A percentile compares a stretch with the other conserved stretches of the same genome.
phyloP scores from a whole-genome alignment of 2,329 filamentous ascomycete species.

The Botrytis sinoallii region DNA sequence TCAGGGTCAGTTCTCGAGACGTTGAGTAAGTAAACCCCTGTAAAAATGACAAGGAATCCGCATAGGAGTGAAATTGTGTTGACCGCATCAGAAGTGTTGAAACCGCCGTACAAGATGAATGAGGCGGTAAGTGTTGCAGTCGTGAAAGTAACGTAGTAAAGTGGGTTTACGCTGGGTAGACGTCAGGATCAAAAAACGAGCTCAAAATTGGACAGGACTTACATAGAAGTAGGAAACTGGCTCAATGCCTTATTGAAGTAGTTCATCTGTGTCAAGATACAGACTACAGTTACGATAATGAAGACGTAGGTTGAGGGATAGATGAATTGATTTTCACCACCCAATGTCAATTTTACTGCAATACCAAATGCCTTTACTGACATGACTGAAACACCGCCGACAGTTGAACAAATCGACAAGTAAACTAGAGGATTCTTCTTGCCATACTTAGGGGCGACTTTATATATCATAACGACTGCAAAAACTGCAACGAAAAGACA shows the following conservation, averaged over 20 bases:
- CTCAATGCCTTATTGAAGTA: constrained; percentile 99
- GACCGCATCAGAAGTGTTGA: constrained; percentile 89
- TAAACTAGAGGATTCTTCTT: constrained; percentile 96
- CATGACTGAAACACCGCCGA: constrained; percentile 98
- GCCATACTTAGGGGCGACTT: constrained; percentile 81
- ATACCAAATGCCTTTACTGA: constrained; percentile 98
- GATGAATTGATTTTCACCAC: constrained; percentile 90
- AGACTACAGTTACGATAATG: constrained; percentile 86
- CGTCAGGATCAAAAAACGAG: background rate
- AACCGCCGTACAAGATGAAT: constrained; percentile 92
- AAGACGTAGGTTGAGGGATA: constrained; percentile 98
- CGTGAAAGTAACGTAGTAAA: constrained; percentile 97
- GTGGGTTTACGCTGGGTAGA: constrained; percentile 59
- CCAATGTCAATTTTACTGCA: constrained; percentile 90
- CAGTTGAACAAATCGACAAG: constrained; percentile 95
- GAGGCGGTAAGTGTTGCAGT: constrained; percentile 91
- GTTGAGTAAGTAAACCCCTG: constrained; percentile 92
- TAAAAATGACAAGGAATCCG: constrained; percentile 92
- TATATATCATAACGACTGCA: constrained; percentile 93
- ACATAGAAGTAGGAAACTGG: constrained; percentile 97
- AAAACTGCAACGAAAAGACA: constrained; percentile 77
- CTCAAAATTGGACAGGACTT: constrained; percentile 41
- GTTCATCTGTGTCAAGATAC: constrained; percentile 99
- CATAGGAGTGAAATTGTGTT: constrained; percentile 90
- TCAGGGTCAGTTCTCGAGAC: constrained; percentile 90